Evolutionary conservation across 2,329 filamentous ascomycete genomes (phyloP).

Genomic region (Aotearoamyces nothofagi): DNA sequence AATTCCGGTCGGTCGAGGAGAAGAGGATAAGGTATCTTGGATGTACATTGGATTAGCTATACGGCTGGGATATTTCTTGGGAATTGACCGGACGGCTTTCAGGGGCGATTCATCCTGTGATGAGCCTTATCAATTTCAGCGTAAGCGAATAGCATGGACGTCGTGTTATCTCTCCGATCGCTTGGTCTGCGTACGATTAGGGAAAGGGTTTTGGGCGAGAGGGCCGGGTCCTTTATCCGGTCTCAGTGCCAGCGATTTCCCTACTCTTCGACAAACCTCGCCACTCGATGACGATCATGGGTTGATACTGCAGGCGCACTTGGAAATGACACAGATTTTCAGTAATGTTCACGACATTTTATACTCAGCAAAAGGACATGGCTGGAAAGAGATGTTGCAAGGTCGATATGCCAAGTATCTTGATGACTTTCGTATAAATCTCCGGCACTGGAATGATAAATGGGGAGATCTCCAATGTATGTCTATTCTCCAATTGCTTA

Average conservation of each 20-base stretch:
- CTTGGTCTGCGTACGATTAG: constrained; percentile 52
- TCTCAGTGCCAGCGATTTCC: constrained; percentile 46
- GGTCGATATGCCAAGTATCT: constrained; percentile 62
- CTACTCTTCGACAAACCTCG: constrained; percentile 40
- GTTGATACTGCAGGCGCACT: constrained; percentile 50
- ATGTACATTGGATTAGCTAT: constrained; percentile 62
- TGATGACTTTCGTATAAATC: constrained; percentile 53
- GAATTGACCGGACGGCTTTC: constrained; percentile 52
- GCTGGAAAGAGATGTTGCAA: constrained; percentile 51
- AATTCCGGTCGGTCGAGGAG: constrained; percentile 44
- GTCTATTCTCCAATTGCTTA: constrained; percentile 9
- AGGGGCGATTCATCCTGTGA: constrained; percentile 40
- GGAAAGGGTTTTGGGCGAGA: constrained; percentile 57
- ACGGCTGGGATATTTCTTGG: constrained; percentile 55
- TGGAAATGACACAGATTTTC: constrained; percentile 56
- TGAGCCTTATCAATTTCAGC: constrained; percentile 40
- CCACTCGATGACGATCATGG: constrained; percentile 51
- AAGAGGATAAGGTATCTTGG: constrained; percentile 62
- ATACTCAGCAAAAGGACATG: constrained; percentile 53
- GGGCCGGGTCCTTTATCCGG: constrained; percentile 51
- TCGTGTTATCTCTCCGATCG: constrained; percentile 36
- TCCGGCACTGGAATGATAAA: constrained; percentile 55
- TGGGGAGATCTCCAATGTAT: constrained; percentile 51
- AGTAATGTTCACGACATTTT: constrained; percentile 59
- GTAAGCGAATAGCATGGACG: constrained; percentile 53